Evolutionary conservation across 495 filamentous ascomycete genomes (phyloP).

Genomic region (Chlorociboria aeruginascens): DNA sequence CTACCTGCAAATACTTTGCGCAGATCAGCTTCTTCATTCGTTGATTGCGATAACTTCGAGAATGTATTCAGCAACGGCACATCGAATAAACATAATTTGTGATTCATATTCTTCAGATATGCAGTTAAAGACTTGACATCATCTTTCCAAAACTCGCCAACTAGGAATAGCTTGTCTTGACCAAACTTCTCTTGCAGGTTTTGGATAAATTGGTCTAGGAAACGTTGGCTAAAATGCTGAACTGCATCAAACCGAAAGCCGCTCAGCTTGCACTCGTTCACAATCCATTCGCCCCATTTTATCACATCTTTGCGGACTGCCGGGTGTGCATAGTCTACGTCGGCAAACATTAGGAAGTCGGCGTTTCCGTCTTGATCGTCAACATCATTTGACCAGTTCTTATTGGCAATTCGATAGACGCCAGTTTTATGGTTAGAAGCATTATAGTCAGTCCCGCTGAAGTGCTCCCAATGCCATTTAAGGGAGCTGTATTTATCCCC

Average conservation of each 20-base stretch:
- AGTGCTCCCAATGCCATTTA: slow-evolving; percentile 40
- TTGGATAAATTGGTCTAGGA: neutral
- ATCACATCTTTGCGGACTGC: slow-evolving; percentile 50
- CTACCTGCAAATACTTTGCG: slow-evolving; percentile 21
- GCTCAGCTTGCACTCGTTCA: neutral
- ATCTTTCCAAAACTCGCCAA: neutral
- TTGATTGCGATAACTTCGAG: slow-evolving; percentile 34
- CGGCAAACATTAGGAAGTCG: slow-evolving; percentile 53
- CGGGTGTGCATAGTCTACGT: slow-evolving; percentile 51
- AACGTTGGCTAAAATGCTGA: neutral
- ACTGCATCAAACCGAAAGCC: neutral
- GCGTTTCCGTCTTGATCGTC: slow-evolving; percentile 53
- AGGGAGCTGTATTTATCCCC: slow-evolving; percentile 41
- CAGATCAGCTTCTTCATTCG: neutral
- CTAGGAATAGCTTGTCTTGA: neutral
- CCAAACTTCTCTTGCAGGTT: neutral
- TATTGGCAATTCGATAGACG: neutral
- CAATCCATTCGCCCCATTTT: slow-evolving; percentile 49
- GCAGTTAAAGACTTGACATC: slow-evolving; percentile 36
- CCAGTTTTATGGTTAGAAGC: neutral
- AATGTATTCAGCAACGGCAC: slow-evolving; percentile 52
- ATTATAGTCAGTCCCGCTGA: neutral
- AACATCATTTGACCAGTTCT: slow-evolving; percentile 31
- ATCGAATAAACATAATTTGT: slow-evolving; percentile 50
- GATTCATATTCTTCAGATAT: slow-evolving; percentile 44